Evolutionary conservation across 495 filamentous ascomycete genomes (phyloP).

Genomic region (Talaromyces thailandensis): DNA sequence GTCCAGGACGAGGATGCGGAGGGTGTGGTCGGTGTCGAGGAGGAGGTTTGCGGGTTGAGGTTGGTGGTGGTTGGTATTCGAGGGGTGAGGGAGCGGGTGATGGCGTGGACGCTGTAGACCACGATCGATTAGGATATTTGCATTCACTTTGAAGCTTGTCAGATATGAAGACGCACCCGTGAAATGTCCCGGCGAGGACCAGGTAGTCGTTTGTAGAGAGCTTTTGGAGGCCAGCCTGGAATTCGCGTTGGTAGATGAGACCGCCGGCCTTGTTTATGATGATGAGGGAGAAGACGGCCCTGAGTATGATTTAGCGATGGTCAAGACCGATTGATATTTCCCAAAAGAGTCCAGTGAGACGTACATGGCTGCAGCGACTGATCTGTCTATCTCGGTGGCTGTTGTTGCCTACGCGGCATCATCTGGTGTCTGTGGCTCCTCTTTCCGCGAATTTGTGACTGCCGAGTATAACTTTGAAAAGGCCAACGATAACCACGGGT

Average conservation of each 20-base stretch:
- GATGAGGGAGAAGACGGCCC: conserved; percentile 88
- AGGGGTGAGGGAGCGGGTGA: conserved; percentile 72
- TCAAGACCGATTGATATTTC: background rate
- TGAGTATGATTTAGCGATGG: conserved; percentile 18
- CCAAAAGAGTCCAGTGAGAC: background rate
- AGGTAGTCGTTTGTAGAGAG: conserved; percentile 89
- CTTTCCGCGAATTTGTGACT: too few species aligned
- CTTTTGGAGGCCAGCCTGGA: conserved; percentile 73
- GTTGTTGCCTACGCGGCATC: background rate
- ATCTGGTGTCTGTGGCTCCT: background rate
- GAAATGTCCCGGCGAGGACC: conserved; percentile 95
- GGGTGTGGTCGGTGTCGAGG: conserved; percentile 17
- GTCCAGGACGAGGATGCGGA: conserved; percentile 12
- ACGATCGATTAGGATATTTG: too few species aligned
- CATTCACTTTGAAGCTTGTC: too few species aligned
- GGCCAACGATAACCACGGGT: too few species aligned
- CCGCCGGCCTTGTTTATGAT: conserved; percentile 98
- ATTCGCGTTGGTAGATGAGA: conserved; percentile 89
- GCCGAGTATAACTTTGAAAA: too few species aligned
- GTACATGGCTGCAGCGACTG: background rate
- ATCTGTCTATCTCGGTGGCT: background rate
- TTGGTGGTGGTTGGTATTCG: conserved; percentile 23
- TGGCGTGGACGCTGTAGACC: conserved; percentile 67
- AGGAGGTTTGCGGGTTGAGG: conserved; percentile 9
- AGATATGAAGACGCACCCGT: conserved; percentile 60